Evolutionary conservation across 2,329 filamentous ascomycete species (phyloP).

Genomic region (Botryotinia convoluta): DNA sequence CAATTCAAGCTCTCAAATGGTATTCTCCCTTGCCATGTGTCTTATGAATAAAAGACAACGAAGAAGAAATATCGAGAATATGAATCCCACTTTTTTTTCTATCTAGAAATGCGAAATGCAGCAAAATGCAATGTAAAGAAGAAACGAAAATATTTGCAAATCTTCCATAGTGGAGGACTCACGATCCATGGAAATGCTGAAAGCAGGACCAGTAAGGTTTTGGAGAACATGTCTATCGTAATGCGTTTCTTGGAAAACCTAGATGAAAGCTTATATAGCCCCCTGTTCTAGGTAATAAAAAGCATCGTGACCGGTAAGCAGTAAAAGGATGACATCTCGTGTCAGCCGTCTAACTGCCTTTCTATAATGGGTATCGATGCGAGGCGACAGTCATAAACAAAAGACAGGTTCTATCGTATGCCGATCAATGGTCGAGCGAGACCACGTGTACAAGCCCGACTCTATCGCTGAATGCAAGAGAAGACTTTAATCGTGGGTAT

Average conservation of each 20-base stretch:
- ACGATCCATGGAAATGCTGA: conserved; percentile 31
- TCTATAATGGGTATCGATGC: conserved; percentile 40
- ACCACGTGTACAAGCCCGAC: conserved; percentile 31
- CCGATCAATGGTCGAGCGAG: conserved; percentile 37
- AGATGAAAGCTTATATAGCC: conserved; percentile 13
- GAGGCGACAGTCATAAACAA: conserved; percentile 37
- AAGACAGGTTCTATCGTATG: conserved; percentile 42
- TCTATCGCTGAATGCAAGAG: conserved; percentile 32
- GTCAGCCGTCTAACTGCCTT: conserved; percentile 37
- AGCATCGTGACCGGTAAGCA: conserved; percentile 39
- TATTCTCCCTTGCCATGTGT: conserved; percentile 23
- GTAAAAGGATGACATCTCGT: conserved; percentile 34
- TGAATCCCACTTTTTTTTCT: conserved; percentile 37
- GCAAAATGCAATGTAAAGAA: conserved; percentile 31
- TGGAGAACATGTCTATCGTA: conserved; percentile 38
- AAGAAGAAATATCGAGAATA: conserved; percentile 27
- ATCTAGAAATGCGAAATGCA: conserved; percentile 23
- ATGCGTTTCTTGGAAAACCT: conserved; percentile 37
- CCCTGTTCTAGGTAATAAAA: conserved; percentile 32
- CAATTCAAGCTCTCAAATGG: conserved; percentile 22
- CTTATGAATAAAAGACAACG: conserved; percentile 11
- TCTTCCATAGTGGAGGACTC: conserved; percentile 33
- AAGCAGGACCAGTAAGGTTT: conserved; percentile 31
- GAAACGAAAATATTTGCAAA: conserved; percentile 27
- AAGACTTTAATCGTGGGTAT: conserved; percentile 32